phyloP scores from a whole-genome alignment of 2,329 filamentous ascomycete species.

The Epicoccum sorghinum region DNA sequence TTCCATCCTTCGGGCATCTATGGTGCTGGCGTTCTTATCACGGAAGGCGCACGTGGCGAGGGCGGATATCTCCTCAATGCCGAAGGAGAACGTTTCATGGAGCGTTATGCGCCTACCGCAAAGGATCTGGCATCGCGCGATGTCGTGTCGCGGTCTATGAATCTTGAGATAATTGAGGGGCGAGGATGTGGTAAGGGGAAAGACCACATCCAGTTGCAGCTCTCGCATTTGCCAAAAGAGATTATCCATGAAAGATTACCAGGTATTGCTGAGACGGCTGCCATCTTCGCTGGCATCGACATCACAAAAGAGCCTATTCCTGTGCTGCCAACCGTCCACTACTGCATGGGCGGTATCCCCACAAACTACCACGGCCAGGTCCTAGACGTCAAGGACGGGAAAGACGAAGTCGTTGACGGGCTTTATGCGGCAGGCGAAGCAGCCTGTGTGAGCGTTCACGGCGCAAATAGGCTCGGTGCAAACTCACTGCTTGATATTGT shows the following conservation, averaged over 20 bases:
- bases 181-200: constrained; percentile 54
- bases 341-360: constrained; percentile 59
- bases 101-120: constrained; percentile 58
- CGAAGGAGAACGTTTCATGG: constrained; percentile 58
- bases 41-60: constrained; percentile 58
- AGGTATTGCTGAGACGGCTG: constrained; percentile 58
- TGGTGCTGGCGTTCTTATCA: constrained; percentile 57
- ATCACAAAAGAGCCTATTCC: constrained; percentile 58
- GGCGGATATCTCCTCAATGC: constrained; percentile 58
- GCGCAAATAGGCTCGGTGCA: constrained; percentile 56
- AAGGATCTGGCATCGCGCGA: constrained; percentile 58
- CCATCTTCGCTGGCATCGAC: constrained; percentile 58
- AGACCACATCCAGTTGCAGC: constrained; percentile 57
- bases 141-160: constrained; percentile 57
- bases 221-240: constrained; percentile 55
- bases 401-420: constrained; percentile 52
- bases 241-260: constrained; percentile 56
- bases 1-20: constrained; percentile 60
- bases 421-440: constrained; percentile 57
- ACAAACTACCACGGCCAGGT: constrained; percentile 59
- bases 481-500: constrained; percentile 59
- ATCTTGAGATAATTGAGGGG: constrained; percentile 56
- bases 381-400: constrained; percentile 46
- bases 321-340: constrained; percentile 59
- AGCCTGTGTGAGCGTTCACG: constrained; percentile 57